Base-by-base conservation (phyloP, 1,139 yeast genomes). In the Debaryomyces psychrophilus region DNA sequence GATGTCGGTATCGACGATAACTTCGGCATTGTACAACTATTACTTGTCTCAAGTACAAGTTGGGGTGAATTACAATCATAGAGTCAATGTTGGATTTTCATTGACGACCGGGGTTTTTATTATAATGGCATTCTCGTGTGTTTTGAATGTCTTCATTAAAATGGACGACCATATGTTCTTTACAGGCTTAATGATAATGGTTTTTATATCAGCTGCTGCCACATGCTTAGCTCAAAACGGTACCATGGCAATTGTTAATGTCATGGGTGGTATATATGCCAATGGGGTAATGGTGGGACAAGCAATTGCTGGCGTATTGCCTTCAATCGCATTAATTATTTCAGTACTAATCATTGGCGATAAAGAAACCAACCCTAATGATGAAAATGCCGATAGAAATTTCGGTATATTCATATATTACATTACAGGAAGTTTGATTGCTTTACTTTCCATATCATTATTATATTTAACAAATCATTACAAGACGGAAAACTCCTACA, bases 281-380 rank as follows among this genome's bases (percentile, higher is more conserved):
- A 95, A 92, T 58, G 95, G 88, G 0, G 87, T 87, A 3, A 88
- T 93, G 87, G 90, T 90, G 5, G 99, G 99, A 1, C 97, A 93
- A 64, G 97, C 96, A 0, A 72, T 92, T 11, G 90, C 97, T 0
- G 98, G 98, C 0, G 96, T 92, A 0, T 69, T 92, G 43, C 98
- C 98, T 0, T 83, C 97, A 0, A 65, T 86, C 12, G 86, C 95
- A 0, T 71, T 90, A 44, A 83, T 92, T 41, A 44, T 81, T 1
- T 81, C 92, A 1, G 66, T 73, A 9, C 77, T 85, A 36, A 52
- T 81, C 34, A 62, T 79, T 3, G 80, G 79, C 6, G 64, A 61
- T 11, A 56, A 57, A 12, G 50, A 44, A 1, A 39, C 41, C 22
- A 50, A 51, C 4, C 46, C 50, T 5, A 48, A 52, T 7, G 54